Base-by-base conservation (phyloP, 2,329 filamentous ascomycete species). In the Fusarium sp. region DNA sequence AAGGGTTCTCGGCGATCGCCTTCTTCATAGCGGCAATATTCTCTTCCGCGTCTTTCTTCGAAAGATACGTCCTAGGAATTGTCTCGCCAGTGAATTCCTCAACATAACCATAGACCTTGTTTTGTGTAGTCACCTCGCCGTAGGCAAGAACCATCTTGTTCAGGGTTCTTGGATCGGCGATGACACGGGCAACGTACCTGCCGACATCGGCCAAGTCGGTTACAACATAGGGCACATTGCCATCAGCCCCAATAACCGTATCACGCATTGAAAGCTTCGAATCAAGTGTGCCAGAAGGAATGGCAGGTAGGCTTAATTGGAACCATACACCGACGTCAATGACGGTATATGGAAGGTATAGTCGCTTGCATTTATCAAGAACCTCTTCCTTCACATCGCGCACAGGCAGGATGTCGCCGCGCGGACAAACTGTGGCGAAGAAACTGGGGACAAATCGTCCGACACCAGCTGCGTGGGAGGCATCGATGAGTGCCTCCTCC, bases 201-300 rank as follows among this genome's bases (percentile, higher is more conserved):
- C 86, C 87, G 48, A 88, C 80, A 69, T 89, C 86, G 9, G 81
- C 71, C 45, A 83, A 57, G 69, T 88, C 84, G 0, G 82, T 86
- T 30, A 87, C 56, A 1, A 81, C 79, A 23, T 75, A 81, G 5
- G 76, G 79, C 1, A 74, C 74, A 21, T 83, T 79, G 5, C 86
- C 45, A 31, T 48, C 30, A 16, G 14, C 26, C 6, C 18, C n/a
- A 21, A 43, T 16, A 7, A 23, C 19, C 7, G 41, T 21, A 4
- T 43, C n/a, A 13, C 19, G 30, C 30, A 16, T 16, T 16, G 30
- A 31, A 16, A 31, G 30, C 7, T 31, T 31, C 30, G 7, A 1
- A 31, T 31, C 7, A 16, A 16, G 14, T 16, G 14, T 13, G 4
- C 19, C 2, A 23, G 41, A 21, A 19, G 41, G 41, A 21, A 19